Conservation (phyloP, 805 yeast species). For the Priceomyces medius region DNA sequence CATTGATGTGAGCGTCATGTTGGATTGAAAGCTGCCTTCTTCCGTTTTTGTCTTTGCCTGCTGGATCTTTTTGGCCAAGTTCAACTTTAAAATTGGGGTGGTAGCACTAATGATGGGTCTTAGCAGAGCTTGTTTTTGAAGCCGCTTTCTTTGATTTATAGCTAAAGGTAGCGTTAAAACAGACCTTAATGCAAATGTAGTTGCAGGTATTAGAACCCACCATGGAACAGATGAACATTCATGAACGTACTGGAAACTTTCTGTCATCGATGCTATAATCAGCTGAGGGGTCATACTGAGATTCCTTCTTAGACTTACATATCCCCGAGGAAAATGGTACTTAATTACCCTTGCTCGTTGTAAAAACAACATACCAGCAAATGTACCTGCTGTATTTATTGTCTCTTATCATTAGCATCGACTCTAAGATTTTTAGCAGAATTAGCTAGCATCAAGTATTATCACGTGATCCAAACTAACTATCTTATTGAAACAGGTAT, state of each 20-base stretch:
- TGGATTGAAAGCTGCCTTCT: conserved; percentile 3
- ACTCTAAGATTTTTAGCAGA: too few species aligned
- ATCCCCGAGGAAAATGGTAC: neutral
- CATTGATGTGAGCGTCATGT: conserved; percentile 42
- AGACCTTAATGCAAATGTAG: conserved; percentile 66
- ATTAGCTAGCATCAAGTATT: too few species aligned
- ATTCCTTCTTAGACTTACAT: conserved; percentile 12
- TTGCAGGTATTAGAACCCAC: conserved; percentile 74
- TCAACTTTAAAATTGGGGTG: conserved; percentile 67
- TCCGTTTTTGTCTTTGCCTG: conserved; percentile 25
- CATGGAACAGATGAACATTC: conserved; percentile 68
- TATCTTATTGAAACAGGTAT: too few species aligned
- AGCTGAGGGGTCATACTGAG: conserved; percentile 27
- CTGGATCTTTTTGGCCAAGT: conserved; percentile 50
- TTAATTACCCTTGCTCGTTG: neutral
- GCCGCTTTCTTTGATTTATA: conserved; percentile 63
- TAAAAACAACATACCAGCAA: neutral
- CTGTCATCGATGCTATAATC: conserved; percentile 32
- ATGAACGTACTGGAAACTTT: conserved; percentile 49
- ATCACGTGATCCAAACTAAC: too few species aligned
- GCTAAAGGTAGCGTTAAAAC: conserved; percentile 77
- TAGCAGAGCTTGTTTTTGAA: conserved; percentile 67
- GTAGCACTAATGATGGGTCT: conserved; percentile 72
- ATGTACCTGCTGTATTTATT: too few species aligned
- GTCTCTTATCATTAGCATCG: too few species aligned